Conservation (phyloP, 371 early-diverging fungal genomes). For the Batkoa obscura region DNA sequence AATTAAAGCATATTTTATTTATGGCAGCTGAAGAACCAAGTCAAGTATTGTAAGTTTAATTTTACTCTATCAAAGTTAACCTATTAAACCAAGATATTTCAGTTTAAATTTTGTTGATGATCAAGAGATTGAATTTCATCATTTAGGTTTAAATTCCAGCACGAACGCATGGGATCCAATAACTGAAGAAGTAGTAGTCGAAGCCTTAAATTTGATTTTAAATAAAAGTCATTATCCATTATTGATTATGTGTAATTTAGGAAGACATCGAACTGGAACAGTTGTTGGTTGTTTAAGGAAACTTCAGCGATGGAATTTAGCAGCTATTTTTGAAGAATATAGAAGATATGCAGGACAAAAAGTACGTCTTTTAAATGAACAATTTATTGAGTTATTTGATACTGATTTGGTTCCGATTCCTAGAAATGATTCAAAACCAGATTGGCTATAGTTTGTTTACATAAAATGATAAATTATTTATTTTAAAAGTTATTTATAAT, state of each 20-base stretch:
- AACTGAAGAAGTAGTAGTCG: conserved; percentile 85
- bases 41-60: conserved; percentile 52
- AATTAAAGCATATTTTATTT: conserved; percentile 77
- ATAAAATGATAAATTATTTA: too few relatives aligned
- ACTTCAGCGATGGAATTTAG: conserved; percentile 90
- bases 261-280: conserved; percentile 90
- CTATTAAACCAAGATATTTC: too few relatives aligned
- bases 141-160: conserved; percentile 53
- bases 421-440: conserved; percentile 30
- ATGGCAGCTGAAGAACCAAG: conserved; percentile 91
- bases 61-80: background rate
- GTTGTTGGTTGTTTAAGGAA: conserved; percentile 93
- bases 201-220: conserved; percentile 70
- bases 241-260: conserved; percentile 93
- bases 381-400: conserved; percentile 89
- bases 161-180: conserved; percentile 90
- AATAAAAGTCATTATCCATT: conserved; percentile 81
- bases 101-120: conserved; percentile 90
- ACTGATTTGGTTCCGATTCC: conserved; percentile 81
- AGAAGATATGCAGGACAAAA: conserved; percentile 90
- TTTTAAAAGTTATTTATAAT: too few relatives aligned
- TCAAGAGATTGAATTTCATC: conserved; percentile 81
- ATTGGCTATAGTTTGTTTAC: conserved; percentile 44
- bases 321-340: conserved; percentile 94
- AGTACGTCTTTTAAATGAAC: conserved; percentile 79